These are phyloP conservation scores for Cladosporium sp. DNA, from an alignment of 2,329 filamentous ascomycete species.

Conservation along the genomic window DNA sequence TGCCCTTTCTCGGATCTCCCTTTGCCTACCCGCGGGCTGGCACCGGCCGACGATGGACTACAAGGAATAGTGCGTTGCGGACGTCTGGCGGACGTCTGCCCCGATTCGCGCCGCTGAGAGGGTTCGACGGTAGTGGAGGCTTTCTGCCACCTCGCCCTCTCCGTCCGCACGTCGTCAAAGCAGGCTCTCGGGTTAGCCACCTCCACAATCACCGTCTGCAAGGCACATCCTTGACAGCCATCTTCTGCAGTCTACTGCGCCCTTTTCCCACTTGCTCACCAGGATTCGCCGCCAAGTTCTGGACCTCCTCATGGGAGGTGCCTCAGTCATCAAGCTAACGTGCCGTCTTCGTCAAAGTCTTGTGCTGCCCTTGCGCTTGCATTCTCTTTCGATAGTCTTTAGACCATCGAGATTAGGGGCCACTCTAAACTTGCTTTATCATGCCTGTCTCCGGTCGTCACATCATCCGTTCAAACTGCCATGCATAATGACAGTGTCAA, in stretches of 20 bases:
- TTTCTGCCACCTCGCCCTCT: not conserved
- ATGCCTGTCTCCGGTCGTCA: not conserved
- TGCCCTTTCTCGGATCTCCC: conserved; percentile 9
- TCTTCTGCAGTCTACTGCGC: conserved; percentile 8
- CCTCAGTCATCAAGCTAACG: conserved; percentile 16
- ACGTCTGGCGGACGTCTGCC: conserved; percentile 8
- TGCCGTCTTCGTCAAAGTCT: not conserved
- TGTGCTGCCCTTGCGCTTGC: not conserved
- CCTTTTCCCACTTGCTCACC: not conserved
- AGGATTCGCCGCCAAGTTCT: conserved; percentile 1
- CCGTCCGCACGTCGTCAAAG: conserved; percentile 9
- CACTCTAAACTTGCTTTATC: not conserved
- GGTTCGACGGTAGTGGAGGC: not conserved
- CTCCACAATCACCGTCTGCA: conserved; percentile 16
- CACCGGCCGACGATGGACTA: not conserved
- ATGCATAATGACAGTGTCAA: not conserved
- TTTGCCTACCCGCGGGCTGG: not conserved
- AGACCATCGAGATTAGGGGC: conserved; percentile 6
- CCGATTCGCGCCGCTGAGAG: not conserved
- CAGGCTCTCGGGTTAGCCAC: conserved; percentile 12
- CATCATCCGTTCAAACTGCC: not conserved
- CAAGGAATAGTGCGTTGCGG: conserved; percentile 11
- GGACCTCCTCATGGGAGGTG: not conserved
- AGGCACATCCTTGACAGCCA: conserved; percentile 14
- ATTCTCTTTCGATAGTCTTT: conserved; percentile 4